Evolutionary conservation across 495 filamentous ascomycete species (phyloP), one percentile per base, ranked within the genome.

Genomic region (Penicillium dipodomyicola): DNA sequence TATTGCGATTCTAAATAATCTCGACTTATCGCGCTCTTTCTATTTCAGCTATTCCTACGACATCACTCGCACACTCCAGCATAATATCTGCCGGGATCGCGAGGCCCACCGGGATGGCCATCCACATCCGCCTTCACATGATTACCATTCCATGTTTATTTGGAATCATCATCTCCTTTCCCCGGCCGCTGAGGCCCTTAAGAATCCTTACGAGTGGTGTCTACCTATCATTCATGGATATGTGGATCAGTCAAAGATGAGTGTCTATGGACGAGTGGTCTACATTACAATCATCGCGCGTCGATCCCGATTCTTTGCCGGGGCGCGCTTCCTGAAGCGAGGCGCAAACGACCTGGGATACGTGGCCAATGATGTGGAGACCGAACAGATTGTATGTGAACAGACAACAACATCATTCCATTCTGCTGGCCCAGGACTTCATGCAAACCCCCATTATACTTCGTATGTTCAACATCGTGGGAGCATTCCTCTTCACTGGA

Each of bases 21-120:
- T 98, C 10, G 94, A 98, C 68, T 73, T 98, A 43, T 89, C 86
- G 3, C 80, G 87, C 32, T 95, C 89, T 0, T 97, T 98, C 69
- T 98, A 98, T 74, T 98, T 97, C 74, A 97, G 95, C 70, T 96
- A 97, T 70, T 94, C 92, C 3, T 98, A 98, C 72, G 90, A 97
- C 65, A 89, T 97, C 65, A 98, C 94, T 22, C 84, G 85, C 48
- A 96, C 91, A 1, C 79, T 98, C 53, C 94, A 98, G 68, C 83
- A 93, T 64, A 98, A 97, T 69, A 92, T 97, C 60, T 87, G 86
- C 50, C 82, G 86, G 40, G 91, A 96, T 72, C 81, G 94, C 46
- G 78, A 83, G 35, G 81, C 82, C 17, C 68, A 95, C 46, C 67
- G 80, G 27, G 76, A 85, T 59, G 91, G 87, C n/a, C 68, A 76